Percentiles rank a stretch among this genome's conserved stretches.
Evolutionary conservation across 495 filamentous ascomycete species (phyloP).

Genomic region (Pseudomonodictys pantanalensis): DNA sequence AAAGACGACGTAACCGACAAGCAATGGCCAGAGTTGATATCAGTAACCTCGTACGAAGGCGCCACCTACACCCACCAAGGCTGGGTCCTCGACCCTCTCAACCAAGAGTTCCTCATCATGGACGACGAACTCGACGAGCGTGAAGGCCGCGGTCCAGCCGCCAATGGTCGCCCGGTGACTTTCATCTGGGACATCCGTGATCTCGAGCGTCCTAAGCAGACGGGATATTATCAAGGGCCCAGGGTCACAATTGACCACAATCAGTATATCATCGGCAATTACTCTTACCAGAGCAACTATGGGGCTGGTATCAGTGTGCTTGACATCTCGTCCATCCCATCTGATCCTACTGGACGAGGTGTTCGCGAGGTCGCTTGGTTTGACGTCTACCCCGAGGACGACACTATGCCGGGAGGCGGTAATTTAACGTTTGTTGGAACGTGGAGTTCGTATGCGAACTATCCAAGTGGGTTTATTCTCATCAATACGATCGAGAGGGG

Average conservation of each 20-base stretch:
- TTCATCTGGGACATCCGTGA: conserved; percentile 33
- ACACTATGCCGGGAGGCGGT: conserved; percentile 45
- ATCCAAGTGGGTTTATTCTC: conserved; percentile 54
- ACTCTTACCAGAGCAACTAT: conserved; percentile 58
- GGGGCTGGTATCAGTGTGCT: conserved; percentile 54
- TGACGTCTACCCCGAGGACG: conserved; percentile 60
- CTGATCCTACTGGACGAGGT: conserved; percentile 50
- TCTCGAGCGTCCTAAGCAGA: conserved; percentile 42
- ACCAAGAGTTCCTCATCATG: conserved; percentile 53
- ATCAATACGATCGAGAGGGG: conserved; percentile 61
- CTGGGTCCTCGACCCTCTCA: conserved; percentile 52
- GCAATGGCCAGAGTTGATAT: conserved; percentile 47
- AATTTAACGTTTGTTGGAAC: conserved; percentile 53
- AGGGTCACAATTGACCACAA: conserved; percentile 57
- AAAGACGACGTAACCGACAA: conserved; percentile 59
- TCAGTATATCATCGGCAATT: conserved; percentile 54
- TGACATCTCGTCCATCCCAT: conserved; percentile 51
- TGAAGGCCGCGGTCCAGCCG: conserved; percentile 38
- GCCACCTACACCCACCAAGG: conserved; percentile 60
- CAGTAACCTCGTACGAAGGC: conserved; percentile 55
- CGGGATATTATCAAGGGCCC: conserved; percentile 51
- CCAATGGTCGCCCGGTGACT: conserved; percentile 20
- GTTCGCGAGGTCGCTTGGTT: conserved; percentile 55
- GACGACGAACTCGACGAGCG: conserved; percentile 60
- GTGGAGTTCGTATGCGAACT: conserved; percentile 55